phyloP scores from a whole-genome alignment of 164 flowering plant species.

The Litsea cubeba region DNA sequence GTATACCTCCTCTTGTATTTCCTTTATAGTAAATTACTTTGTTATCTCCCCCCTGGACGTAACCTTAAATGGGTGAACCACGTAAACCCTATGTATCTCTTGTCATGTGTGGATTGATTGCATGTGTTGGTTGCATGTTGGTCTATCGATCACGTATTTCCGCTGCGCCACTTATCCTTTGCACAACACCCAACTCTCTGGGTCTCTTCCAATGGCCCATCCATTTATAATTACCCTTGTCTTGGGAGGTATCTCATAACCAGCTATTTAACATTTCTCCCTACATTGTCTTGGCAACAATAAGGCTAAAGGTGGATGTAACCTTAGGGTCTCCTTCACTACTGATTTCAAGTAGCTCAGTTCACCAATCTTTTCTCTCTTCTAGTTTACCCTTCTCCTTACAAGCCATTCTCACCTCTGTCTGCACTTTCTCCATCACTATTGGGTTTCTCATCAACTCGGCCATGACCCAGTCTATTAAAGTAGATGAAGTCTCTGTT shows the following conservation, averaged over 20 bases:
- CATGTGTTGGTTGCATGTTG: too few relatives aligned
- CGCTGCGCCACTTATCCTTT: too few relatives aligned
- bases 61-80: too few relatives aligned
- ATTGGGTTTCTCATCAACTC: conserved; percentile 12
- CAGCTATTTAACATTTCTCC: conserved; percentile 7
- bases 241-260: conserved; percentile 12
- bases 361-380: not conserved
- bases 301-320: not conserved
- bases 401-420: conserved; percentile 8
- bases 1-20: too few relatives aligned
- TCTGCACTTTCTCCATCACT: conserved; percentile 13
- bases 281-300: conserved; percentile 9
- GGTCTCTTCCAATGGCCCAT: conserved; percentile 15
- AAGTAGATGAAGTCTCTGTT: conserved; percentile 8
- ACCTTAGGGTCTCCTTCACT: conserved; percentile 11
- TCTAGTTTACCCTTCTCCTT: not conserved
- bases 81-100: too few relatives aligned
- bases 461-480: conserved; percentile 10
- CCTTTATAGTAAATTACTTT: too few relatives aligned
- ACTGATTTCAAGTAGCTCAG: conserved; percentile 6
- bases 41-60: too few relatives aligned
- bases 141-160: too few relatives aligned
- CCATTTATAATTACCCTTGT: conserved; percentile 4
- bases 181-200: too few relatives aligned
- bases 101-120: too few relatives aligned